Evolutionary conservation across 345 rosid genomes (phyloP).

Genomic region (Lumnitzera littorea): DNA sequence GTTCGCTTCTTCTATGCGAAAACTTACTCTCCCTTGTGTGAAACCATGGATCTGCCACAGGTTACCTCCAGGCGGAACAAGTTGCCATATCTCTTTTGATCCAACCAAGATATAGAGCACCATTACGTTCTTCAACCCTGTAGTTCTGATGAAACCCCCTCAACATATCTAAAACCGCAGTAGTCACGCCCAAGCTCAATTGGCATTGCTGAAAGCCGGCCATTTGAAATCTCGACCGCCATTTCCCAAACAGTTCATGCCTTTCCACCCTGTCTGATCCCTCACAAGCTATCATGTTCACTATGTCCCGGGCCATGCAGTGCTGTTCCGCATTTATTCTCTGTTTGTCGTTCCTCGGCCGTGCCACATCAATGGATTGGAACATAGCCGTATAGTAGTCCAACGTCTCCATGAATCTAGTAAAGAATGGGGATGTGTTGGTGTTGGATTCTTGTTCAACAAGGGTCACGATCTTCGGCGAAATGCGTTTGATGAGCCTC

Average conservation of each 20-base stretch:
- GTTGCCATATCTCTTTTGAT: conserved; percentile 5
- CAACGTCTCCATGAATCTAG: conserved; percentile 7
- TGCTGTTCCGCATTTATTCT: conserved; percentile 7
- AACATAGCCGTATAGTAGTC: conserved; percentile 13
- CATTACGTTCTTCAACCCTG: conserved; percentile 3
- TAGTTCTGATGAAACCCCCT: conserved; percentile 4
- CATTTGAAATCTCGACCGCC: conserved; percentile 11
- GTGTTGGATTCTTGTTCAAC: conserved; percentile 17
- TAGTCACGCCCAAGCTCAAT: neutral
- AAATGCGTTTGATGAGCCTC: conserved; percentile 8
- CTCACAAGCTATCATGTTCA: conserved; percentile 16
- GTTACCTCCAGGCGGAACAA: conserved; percentile 10
- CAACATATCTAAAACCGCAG: neutral
- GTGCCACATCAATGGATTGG: conserved; percentile 7
- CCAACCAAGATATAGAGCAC: conserved; percentile 11
- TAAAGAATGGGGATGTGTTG: conserved; percentile 10
- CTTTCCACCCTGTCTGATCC: conserved; percentile 11
- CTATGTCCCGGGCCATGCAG: conserved; percentile 15
- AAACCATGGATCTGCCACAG: too few relatives aligned
- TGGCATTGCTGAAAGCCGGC: conserved; percentile 4
- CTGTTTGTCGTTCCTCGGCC: conserved; percentile 6
- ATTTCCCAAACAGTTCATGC: conserved; percentile 9
- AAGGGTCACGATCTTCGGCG: conserved; percentile 10
- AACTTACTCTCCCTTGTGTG: too few relatives aligned
- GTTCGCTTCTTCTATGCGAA: too few relatives aligned